These are phyloP conservation scores for Penicillium sp. DNA, from an alignment of 2,329 filamentous ascomycete genomes.

Conservation along the genomic window DNA sequence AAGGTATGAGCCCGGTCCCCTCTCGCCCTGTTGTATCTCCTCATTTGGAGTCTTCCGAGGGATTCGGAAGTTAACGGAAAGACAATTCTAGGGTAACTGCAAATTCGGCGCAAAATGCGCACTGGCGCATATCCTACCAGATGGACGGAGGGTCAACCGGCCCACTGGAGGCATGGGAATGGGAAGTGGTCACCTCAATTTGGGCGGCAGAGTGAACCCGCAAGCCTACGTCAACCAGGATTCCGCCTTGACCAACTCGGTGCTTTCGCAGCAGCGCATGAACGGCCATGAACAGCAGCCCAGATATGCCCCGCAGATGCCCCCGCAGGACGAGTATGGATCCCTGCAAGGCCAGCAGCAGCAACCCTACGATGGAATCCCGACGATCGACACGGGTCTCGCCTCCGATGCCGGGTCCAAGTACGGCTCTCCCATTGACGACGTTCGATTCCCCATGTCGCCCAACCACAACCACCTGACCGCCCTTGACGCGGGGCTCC, in stretches of 20 bases:
- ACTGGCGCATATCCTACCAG: slow-evolving; percentile 90
- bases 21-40: neutral
- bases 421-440: slow-evolving; percentile 83
- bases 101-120: slow-evolving; percentile 98
- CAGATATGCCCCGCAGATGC: slow-evolving; percentile 44
- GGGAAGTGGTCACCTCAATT: slow-evolving; percentile 62
- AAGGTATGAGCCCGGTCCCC: slow-evolving; percentile 64
- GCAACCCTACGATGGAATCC: slow-evolving; percentile 51
- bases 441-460: slow-evolving; percentile 76
- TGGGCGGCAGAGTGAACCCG: slow-evolving; percentile 68
- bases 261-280: slow-evolving; percentile 64
- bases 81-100: slow-evolving; percentile 76
- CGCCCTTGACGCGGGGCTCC: slow-evolving; percentile 88
- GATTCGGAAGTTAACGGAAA: slow-evolving; percentile 23
- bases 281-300: slow-evolving; percentile 47
- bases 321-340: slow-evolving; percentile 45
- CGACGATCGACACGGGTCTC: slow-evolving; percentile 60
- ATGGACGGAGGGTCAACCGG: slow-evolving; percentile 88
- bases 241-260: slow-evolving; percentile 73
- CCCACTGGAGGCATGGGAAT: slow-evolving; percentile 51
- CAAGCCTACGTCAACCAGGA: slow-evolving; percentile 64
- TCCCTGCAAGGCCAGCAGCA: slow-evolving; percentile 46
- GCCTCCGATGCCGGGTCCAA: slow-evolving; percentile 61
- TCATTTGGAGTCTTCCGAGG: neutral
- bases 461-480: slow-evolving; percentile 74